These are phyloP conservation scores for Agrostemma githago DNA, from an alignment of 148 eudicot genomes.

Conservation along the genomic window DNA sequence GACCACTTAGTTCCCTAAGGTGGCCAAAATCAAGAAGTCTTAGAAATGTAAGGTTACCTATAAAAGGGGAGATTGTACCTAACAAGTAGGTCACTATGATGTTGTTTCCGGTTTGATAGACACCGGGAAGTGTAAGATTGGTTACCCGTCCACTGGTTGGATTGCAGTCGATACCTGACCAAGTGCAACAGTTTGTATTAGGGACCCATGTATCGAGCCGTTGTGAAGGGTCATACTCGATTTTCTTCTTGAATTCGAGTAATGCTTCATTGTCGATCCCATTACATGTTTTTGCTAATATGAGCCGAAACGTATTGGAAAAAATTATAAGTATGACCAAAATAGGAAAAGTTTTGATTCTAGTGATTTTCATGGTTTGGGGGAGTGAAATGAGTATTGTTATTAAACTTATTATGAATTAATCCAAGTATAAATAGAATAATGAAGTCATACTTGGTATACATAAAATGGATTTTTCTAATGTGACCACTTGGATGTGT, in stretches of 20 bases:
- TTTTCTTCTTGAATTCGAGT: constrained; percentile 15
- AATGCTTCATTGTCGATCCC: constrained; percentile 18
- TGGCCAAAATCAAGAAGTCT: constrained; percentile 54
- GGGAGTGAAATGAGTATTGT: too few species aligned
- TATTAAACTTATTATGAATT: too few species aligned
- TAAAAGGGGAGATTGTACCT: constrained; percentile 60
- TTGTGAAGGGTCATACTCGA: background rate
- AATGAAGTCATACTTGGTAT: too few species aligned
- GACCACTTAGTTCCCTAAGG: constrained; percentile 45
- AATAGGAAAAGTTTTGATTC: background rate
- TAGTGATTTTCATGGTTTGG: constrained; percentile 5
- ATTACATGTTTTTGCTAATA: constrained; percentile 8
- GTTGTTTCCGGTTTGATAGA: constrained; percentile 36
- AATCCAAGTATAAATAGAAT: too few species aligned
- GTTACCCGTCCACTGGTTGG: constrained; percentile 42
- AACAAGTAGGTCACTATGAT: constrained; percentile 54
- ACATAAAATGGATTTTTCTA: background rate
- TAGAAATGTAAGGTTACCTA: constrained; percentile 53
- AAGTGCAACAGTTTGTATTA: constrained; percentile 62
- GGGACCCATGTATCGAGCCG: constrained; percentile 39
- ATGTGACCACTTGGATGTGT: too few species aligned
- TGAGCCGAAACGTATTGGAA: background rate
- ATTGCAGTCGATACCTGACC: constrained; percentile 68
- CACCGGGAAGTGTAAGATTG: constrained; percentile 52
- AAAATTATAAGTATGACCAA: background rate